A percentile compares a stretch with the other conserved stretches of the same genome.
Conservation (phyloP, 1,284 basidiomycete species). For the Ganoderma resinaceum region DNA sequence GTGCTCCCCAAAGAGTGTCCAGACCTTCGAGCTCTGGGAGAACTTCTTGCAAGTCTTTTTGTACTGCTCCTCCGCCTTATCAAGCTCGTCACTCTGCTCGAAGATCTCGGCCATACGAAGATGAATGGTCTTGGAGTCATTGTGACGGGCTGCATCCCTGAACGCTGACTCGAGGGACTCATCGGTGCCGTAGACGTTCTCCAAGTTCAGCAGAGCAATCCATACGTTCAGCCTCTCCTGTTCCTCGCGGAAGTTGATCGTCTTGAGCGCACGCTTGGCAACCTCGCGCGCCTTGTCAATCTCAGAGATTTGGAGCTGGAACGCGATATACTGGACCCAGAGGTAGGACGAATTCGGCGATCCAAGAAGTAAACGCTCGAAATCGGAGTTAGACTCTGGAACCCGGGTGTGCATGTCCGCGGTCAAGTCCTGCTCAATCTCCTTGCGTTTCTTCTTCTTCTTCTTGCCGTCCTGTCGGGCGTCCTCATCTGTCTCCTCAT, state of each 20-base stretch:
- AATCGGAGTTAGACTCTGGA: conserved; percentile 94
- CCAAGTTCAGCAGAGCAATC: conserved; percentile 96
- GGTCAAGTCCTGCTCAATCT: conserved; percentile 84
- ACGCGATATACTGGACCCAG: conserved; percentile 99
- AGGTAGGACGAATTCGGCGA: conserved; percentile 98
- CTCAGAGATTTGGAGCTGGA: conserved; percentile 95
- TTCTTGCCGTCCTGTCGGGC: conserved; percentile 55
- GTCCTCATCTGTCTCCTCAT: conserved; percentile 59
- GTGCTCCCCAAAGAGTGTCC: conserved; percentile 89
- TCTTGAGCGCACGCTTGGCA: conserved; percentile 84
- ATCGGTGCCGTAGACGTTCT: conserved; percentile 92
- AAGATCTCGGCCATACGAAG: conserved; percentile 87
- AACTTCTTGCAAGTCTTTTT: conserved; percentile 93
- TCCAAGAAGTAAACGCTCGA: conserved; percentile 93
- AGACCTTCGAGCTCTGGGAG: conserved; percentile 88
- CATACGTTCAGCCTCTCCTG: conserved; percentile 97
- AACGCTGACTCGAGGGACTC: conserved; percentile 82
- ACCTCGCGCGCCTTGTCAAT: conserved; percentile 93
- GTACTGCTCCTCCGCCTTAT: conserved; percentile 90
- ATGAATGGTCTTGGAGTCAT: conserved; percentile 93
- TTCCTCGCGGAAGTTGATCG: conserved; percentile 96
- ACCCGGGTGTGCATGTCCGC: conserved; percentile 83
- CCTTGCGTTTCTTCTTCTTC: conserved; percentile 72
- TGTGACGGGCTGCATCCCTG: conserved; percentile 89
- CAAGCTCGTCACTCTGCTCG: conserved; percentile 81